Evolutionary conservation across 2,329 filamentous ascomycete species (phyloP), one percentile per base, ranked within the genome.

Genomic region (Ceratocystis destructans): DNA sequence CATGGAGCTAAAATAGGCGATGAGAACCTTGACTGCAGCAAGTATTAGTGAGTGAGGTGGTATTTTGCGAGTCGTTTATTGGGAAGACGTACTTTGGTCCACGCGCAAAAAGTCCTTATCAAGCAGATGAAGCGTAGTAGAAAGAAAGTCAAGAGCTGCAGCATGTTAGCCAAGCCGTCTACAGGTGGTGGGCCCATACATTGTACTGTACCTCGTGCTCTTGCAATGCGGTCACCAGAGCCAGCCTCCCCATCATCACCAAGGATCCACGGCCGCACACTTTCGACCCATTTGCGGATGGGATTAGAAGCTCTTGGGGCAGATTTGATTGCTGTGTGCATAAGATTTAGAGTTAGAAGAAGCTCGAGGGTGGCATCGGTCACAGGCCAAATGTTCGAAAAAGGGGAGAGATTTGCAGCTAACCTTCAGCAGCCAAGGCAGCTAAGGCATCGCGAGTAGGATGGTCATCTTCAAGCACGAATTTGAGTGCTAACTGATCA

Each of bases 1-100:
- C 76, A 84, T 82, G 67, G 80, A 79, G 15, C 79, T 79, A 66
- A 85, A 85, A 74, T 84, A 85, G 45, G 75, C 75, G 31, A 83
- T 75, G 7, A 82, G 71, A 0, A 82, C 72, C 62, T 79, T 78
- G 41, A 81, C 75, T 77, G 62, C 5, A n/a, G 8, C 37, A 15
- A 15, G 37, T 12, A 41, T 41, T 41, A 41, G 37, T 41, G 15
- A 15, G 12, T 15, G 37, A 41, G 37, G 10, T 3, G 12, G 37
- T 12, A 3, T 15, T 41, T 15, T 41, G 37, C 4, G 37, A 41
- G 10, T 41, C 37, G 37, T 15, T 41, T 41, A 1, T 41, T 15
- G 4, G 37, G 22, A 20, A 61, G 6, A 45, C 64, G 5, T 73
- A 81, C 79, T 74, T 73, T 84, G 82, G 62, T 81, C 80, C 3